phyloP scores from a whole-genome alignment of 441 rosid species.

The Viola pubescens region DNA sequence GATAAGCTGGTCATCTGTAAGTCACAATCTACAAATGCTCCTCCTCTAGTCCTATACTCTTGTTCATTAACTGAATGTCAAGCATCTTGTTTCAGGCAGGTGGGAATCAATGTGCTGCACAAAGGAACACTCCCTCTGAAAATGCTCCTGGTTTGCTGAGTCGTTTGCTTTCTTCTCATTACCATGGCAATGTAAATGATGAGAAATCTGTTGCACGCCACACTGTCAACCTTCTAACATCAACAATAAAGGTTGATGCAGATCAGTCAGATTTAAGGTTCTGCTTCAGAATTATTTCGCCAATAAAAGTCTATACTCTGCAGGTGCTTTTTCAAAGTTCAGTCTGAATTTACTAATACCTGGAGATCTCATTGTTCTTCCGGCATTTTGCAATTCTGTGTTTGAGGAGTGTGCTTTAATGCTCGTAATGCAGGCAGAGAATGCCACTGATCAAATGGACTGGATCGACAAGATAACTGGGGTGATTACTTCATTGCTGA shows the following conservation, averaged over 20 bases:
- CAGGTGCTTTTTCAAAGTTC: conserved; percentile 47
- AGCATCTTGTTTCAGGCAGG: conserved; percentile 40
- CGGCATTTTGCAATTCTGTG: not conserved
- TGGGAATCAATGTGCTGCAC: conserved; percentile 51
- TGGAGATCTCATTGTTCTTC: not conserved
- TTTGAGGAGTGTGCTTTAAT: not conserved
- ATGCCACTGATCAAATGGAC: conserved; percentile 86
- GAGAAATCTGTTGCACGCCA: conserved; percentile 93
- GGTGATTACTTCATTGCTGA: conserved; percentile 85
- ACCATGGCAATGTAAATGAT: conserved; percentile 78
- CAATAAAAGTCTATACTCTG: conserved; percentile 77
- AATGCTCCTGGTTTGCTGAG: conserved; percentile 70
- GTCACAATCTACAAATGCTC: conserved; percentile 22
- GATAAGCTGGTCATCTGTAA: conserved; percentile 56
- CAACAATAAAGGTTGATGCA: conserved; percentile 89
- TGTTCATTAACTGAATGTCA: conserved; percentile 18
- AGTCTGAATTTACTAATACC: not conserved
- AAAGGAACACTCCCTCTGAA: conserved; percentile 55
- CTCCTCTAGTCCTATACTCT: conserved; percentile 7
- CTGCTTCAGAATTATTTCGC: conserved; percentile 95
- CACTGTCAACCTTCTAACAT: conserved; percentile 84
- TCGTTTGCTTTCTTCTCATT: conserved; percentile 95
- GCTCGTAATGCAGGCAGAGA: conserved; percentile 79
- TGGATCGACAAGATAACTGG: conserved; percentile 98
- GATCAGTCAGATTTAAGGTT: conserved; percentile 95